Conservation (phyloP, 148 eudicot species). For the Dianthus caryophyllus region DNA sequence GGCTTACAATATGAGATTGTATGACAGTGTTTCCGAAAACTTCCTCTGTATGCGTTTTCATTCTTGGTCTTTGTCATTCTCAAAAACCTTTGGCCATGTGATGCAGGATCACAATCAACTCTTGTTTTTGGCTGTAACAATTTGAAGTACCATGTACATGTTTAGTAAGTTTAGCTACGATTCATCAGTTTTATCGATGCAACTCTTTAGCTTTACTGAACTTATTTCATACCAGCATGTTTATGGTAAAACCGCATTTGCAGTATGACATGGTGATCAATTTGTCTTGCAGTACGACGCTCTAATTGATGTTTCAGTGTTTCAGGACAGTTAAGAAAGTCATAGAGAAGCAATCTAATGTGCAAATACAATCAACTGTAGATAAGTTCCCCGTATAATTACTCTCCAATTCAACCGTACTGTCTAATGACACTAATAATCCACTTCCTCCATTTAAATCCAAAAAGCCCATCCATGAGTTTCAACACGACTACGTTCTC, state of each 20-base stretch:
- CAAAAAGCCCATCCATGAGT: too few species aligned
- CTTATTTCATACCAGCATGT: background rate
- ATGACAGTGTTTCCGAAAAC: too few species aligned
- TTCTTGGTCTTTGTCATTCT: background rate
- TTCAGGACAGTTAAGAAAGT: background rate
- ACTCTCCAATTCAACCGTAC: constrained; percentile 17
- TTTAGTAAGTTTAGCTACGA: background rate
- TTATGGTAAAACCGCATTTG: too few species aligned
- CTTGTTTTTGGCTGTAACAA: background rate
- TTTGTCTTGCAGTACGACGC: too few species aligned
- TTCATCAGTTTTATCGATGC: background rate
- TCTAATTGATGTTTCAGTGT: too few species aligned
- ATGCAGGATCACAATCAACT: background rate
- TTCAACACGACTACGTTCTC: too few species aligned
- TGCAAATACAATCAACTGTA: constrained; percentile 14
- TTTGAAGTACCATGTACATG: background rate
- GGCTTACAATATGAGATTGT: too few species aligned
- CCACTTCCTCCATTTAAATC: constrained; percentile 10
- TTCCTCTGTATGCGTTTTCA: too few species aligned
- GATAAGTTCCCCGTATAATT: constrained; percentile 17
- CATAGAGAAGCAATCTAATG: constrained; percentile 16
- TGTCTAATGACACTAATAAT: too few species aligned
- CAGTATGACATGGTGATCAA: too few species aligned
- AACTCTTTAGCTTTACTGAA: constrained; percentile 6
- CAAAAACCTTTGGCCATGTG: background rate